phyloP scores from a whole-genome alignment of 108 stramenopile species.

The Stephanodiscus triporus region DNA sequence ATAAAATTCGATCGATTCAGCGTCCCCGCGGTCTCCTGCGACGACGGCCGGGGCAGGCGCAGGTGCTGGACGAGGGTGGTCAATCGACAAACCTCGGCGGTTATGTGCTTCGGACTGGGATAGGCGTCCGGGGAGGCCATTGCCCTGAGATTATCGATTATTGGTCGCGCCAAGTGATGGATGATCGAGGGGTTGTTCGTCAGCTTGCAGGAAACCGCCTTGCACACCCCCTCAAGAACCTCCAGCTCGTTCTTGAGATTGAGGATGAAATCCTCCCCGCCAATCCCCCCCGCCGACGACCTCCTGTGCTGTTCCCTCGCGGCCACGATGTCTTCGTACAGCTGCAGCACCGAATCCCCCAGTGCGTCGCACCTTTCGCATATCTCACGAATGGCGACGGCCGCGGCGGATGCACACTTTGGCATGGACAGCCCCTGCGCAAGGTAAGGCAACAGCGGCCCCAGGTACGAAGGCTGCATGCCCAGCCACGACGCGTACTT shows the following conservation, averaged over 20 bases:
- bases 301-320: conserved; percentile 40
- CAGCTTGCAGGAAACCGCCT: conserved; percentile 69
- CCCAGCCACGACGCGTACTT: conserved; percentile 87
- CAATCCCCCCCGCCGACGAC: not conserved
- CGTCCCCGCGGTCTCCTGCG: conserved; percentile 26
- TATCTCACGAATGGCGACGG: conserved; percentile 86
- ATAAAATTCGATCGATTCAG: conserved; percentile 66
- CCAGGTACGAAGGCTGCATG: conserved; percentile 69
- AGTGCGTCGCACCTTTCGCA: conserved; percentile 76
- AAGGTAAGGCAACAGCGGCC: conserved; percentile 80
- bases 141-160: conserved; percentile 66
- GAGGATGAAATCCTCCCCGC: conserved; percentile 52
- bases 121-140: conserved; percentile 48
- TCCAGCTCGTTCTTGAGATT: conserved; percentile 88
- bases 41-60: conserved; percentile 26
- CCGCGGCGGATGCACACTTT: conserved; percentile 75
- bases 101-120: conserved; percentile 55
- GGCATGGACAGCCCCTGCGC: conserved; percentile 80
- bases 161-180: conserved; percentile 77
- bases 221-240: conserved; percentile 89
- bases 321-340: conserved; percentile 79
- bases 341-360: conserved; percentile 78
- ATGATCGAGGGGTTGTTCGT: conserved; percentile 50
- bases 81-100: conserved; percentile 84
- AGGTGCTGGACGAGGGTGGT: conserved; percentile 77